A percentile compares a stretch with the other conserved stretches of the same genome.
These are phyloP conservation scores for Pythium biforme DNA, from an alignment of 352 stramenopile genomes.

Conservation along the genomic window DNA sequence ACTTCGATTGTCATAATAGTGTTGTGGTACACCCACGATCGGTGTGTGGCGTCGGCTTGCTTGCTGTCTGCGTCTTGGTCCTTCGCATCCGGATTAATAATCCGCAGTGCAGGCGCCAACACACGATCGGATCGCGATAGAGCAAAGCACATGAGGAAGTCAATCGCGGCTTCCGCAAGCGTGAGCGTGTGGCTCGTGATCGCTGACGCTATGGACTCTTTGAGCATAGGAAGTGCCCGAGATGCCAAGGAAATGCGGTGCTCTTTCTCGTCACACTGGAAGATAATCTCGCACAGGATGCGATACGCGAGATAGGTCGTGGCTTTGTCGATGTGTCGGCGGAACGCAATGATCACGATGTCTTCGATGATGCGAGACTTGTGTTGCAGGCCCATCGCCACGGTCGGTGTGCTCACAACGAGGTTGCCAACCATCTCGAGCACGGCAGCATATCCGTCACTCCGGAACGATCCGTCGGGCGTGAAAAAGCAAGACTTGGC, in stretches of 20 bases:
- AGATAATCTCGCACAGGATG: slow-evolving; percentile 62
- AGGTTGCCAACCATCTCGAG: slow-evolving; percentile 65
- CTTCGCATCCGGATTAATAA: background rate
- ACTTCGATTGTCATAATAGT: slow-evolving; percentile 28
- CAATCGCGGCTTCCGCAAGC: slow-evolving; percentile 63
- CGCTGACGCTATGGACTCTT: slow-evolving; percentile 32
- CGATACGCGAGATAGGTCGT: slow-evolving; percentile 64
- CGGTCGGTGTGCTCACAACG: slow-evolving; percentile 14
- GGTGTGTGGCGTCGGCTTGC: slow-evolving; percentile 10
- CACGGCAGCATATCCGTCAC: slow-evolving; percentile 58
- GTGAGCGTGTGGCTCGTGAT: slow-evolving; percentile 34
- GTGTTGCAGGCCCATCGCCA: slow-evolving; percentile 24
- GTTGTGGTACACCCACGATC: slow-evolving; percentile 26
- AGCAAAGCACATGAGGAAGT: slow-evolving; percentile 79
- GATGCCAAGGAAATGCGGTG: slow-evolving; percentile 50
- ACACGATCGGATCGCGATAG: slow-evolving; percentile 47
- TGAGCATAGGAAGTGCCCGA: slow-evolving; percentile 51
- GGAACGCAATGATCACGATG: slow-evolving; percentile 53
- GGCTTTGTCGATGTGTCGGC: slow-evolving; percentile 54
- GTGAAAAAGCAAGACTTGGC: slow-evolving; percentile 40
- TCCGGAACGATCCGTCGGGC: slow-evolving; percentile 57
- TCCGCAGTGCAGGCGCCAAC: slow-evolving; percentile 34
- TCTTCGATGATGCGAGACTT: slow-evolving; percentile 35
- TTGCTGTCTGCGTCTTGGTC: slow-evolving; percentile 11
- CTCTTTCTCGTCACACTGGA: slow-evolving; percentile 33